A percentile compares a stretch with the other conserved stretches of the same genome.
Conservation (phyloP, 345 rosid species). For the Raphanus raphanistrum region DNA sequence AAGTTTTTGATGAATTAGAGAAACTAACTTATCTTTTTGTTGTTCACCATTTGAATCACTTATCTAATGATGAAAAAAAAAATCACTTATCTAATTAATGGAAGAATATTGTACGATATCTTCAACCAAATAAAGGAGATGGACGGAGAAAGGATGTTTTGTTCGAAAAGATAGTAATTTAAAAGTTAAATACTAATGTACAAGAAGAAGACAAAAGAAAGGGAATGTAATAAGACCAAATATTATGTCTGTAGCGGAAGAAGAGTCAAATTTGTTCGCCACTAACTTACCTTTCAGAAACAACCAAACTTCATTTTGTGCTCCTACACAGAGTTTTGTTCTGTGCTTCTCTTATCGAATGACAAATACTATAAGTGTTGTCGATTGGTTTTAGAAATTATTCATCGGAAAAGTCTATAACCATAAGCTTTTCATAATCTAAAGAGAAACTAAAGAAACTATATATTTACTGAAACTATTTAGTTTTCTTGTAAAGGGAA, state of each 20-base stretch:
- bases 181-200: neutral
- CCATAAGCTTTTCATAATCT: neutral
- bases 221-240: slow-evolving; percentile 1
- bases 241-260: neutral
- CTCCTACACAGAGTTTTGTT: neutral
- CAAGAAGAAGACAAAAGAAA: neutral
- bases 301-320: slow-evolving; percentile 20
- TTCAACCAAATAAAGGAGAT: slow-evolving; percentile 1
- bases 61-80: too few relatives aligned
- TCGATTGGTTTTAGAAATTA: neutral
- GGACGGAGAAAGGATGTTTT: slow-evolving; percentile 1
- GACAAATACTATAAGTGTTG: neutral
- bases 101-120: slow-evolving; percentile 9
- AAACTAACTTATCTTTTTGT: too few relatives aligned
- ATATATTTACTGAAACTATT: neutral
- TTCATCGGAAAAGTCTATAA: neutral
- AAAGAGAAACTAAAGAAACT: neutral
- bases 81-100: neutral
- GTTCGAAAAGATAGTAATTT: neutral
- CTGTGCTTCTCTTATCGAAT: neutral
- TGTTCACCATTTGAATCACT: too few relatives aligned
- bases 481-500: neutral
- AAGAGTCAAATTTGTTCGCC: slow-evolving; percentile 15
- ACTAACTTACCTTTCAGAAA: slow-evolving; percentile 4
- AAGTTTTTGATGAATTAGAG: neutral